Conservation (phyloP, 495 filamentous ascomycete species). For the Clohesyomyces aquaticus region DNA sequence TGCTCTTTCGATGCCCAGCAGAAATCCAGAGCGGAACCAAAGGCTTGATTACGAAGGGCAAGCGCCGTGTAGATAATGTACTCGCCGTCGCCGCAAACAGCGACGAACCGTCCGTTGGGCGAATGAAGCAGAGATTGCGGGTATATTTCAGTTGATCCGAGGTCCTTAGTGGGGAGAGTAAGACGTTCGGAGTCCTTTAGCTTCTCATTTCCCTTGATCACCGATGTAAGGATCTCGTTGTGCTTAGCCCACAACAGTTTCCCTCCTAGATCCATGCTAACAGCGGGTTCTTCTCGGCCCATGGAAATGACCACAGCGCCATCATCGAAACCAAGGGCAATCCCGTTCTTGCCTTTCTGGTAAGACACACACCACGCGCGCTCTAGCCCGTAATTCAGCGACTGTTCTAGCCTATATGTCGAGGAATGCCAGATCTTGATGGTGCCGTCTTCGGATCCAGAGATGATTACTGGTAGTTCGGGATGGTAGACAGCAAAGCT, state of each 20-base stretch:
- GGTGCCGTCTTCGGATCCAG: constrained; percentile 97
- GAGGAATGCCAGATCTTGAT: constrained; percentile 99
- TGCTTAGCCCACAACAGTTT: constrained; percentile 96
- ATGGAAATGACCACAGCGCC: constrained; percentile 97
- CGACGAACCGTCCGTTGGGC: constrained; percentile 96
- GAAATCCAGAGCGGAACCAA: constrained; percentile 93
- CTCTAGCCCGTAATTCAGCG: constrained; percentile 91
- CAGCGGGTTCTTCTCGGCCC: constrained; percentile 94
- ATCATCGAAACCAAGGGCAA: constrained; percentile 97
- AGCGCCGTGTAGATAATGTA: constrained; percentile 98
- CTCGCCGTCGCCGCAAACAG: constrained; percentile 95
- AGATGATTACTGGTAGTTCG: constrained; percentile 95
- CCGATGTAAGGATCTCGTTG: constrained; percentile 88
- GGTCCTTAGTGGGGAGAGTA: constrained; percentile 84
- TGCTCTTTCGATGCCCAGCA: constrained; percentile 98
- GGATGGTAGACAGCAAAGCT: constrained; percentile 98
- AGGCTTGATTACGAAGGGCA: constrained; percentile 96
- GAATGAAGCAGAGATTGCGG: constrained; percentile 92
- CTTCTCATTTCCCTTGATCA: constrained; percentile 89
- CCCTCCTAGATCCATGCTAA: constrained; percentile 76
- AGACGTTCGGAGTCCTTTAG: constrained; percentile 89
- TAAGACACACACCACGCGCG: constrained; percentile 97
- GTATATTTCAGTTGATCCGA: constrained; percentile 95
- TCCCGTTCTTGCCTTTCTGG: constrained; percentile 88
- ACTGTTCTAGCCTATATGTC: constrained; percentile 93